Evolutionary conservation across 345 rosid species (phyloP).

Genomic region (Psidium friedrichsthalianum): DNA sequence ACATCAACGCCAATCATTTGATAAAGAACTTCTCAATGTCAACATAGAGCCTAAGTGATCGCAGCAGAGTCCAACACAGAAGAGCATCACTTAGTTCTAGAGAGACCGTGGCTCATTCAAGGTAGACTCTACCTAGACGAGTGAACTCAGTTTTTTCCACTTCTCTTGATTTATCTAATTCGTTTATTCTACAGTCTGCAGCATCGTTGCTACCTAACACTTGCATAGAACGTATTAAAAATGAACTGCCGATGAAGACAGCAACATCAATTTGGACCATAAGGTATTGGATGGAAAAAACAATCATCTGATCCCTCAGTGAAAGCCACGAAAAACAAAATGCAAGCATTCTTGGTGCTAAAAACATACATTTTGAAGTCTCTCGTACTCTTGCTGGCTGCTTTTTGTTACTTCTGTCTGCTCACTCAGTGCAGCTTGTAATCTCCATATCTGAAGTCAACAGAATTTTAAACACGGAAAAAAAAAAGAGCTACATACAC

Average conservation of each 20-base stretch:
- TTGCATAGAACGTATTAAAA: neutral
- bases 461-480: neutral
- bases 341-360: neutral
- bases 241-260: neutral
- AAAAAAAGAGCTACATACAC: neutral
- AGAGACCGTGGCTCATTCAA: neutral
- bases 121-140: neutral
- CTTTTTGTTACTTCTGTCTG: conserved; percentile 60
- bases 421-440: conserved; percentile 60
- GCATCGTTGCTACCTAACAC: neutral
- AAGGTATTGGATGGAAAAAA: neutral
- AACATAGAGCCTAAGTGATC: neutral
- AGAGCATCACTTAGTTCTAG: neutral
- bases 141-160: neutral
- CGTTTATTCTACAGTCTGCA: neutral
- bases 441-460: conserved; percentile 51
- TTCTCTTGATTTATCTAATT: neutral
- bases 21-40: neutral
- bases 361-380: conserved; percentile 63
- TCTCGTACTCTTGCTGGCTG: conserved; percentile 78
- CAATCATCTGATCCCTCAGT: neutral
- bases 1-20: neutral
- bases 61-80: neutral
- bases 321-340: neutral
- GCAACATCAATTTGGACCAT: neutral